Base-by-base conservation (phyloP, 306 rosid genomes). In the Lagenaria siceraria region DNA sequence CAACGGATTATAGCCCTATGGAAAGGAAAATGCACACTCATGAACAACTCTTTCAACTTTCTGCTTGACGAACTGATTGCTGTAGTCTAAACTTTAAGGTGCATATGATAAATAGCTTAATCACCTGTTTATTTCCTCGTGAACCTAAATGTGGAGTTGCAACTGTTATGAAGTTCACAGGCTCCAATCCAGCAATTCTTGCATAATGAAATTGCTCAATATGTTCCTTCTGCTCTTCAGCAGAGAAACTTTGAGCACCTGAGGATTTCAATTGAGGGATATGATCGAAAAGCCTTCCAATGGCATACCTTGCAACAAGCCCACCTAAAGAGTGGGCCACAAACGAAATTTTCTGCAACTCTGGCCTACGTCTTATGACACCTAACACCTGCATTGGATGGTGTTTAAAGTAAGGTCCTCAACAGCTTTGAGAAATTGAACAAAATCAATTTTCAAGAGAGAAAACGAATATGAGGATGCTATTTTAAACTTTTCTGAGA, bases 121-220 rank as follows among this genome's bases (percentile, higher is more conserved):
- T 77, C 53, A 88, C 98, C 96, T 92, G 98, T 79, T 79, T 87
- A 81, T 89, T 82, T 83, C 98, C 98, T 75, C 89, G 85, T 77
- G 97, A 92, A 77, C 98, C 98, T 78, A 95, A 97, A 89, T 95
- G 97, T 11, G 98, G 98, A 13, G 98, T 95, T 78, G 98, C 97
- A 53, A 95, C 83, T 27, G 97, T 95, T 84, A 95, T 86, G 77
- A 95, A 95, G 89, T 92, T 95, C 84, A 95, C 81, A 77, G 98
- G 92, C 80, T 89, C 91, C 85, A 95, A 82, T 77, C 98, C 97
- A 81, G 92, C 98, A 75, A 95, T 89, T 68, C 76, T 92, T 77
- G 84, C 89, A 58, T 80, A 87, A 76, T 59, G 81, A 79, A 36
- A 54, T 54, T 77, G 86, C 77, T 84, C 83, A 70, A 51, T 60